These are phyloP conservation scores for Globisporangium barbulae DNA, from an alignment of 352 stramenopile species.

Conservation along the genomic window DNA sequence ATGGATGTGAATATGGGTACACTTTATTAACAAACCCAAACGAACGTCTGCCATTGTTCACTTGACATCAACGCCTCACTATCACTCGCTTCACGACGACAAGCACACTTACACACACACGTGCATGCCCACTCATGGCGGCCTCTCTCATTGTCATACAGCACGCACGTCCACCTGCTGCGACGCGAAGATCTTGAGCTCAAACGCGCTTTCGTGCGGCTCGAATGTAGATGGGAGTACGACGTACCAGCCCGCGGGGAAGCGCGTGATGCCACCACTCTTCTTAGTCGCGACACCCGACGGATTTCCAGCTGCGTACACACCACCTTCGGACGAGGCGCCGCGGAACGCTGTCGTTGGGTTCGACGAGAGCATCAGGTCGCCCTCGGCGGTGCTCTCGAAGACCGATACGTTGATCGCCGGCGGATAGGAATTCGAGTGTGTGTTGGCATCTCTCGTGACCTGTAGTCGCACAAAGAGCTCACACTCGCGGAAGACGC, in stretches of 20 bases:
- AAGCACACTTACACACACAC: not conserved
- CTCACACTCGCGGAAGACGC: conserved; percentile 43
- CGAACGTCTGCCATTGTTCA: no score
- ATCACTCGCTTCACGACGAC: not conserved
- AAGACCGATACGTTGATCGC: conserved; percentile 79
- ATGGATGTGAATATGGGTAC: no score
- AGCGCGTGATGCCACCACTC: conserved; percentile 9
- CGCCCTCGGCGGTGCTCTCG: conserved; percentile 47
- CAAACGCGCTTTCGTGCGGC: conserved; percentile 47
- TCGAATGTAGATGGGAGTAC: conserved; percentile 78
- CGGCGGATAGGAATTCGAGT: conserved; percentile 13
- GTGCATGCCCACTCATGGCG: no score
- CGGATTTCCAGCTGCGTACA: conserved; percentile 53
- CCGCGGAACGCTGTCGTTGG: conserved; percentile 47
- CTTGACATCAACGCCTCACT: no score
- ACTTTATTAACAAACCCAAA: no score
- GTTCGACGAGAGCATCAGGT: conserved; percentile 60
- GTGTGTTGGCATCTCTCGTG: conserved; percentile 18
- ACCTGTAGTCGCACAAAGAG: conserved; percentile 57
- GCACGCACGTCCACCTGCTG: conserved; percentile 32
- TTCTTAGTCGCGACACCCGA: conserved; percentile 50
- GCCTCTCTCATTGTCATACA: conserved; percentile 18
- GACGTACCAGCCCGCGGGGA: conserved; percentile 62
- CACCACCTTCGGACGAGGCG: conserved; percentile 48
- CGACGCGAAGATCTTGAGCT: conserved; percentile 58